Conservation (phyloP, 176 grass and related monocot species). For the Carex cristatella region DNA sequence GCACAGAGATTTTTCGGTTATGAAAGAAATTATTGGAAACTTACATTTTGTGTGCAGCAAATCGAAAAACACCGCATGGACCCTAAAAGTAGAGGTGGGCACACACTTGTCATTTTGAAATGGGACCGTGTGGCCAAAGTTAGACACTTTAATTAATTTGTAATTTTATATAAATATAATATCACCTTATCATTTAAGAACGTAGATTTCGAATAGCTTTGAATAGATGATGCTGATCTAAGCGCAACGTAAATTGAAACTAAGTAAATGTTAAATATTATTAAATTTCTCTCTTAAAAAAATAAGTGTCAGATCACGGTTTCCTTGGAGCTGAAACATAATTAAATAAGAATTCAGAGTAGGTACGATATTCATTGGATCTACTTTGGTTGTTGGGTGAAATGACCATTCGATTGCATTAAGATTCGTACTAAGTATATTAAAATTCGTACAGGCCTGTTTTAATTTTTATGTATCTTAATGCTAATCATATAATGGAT, state of each 20-base stretch:
- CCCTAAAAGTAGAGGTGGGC: neutral
- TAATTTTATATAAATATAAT: too few species aligned
- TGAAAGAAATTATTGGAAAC: neutral
- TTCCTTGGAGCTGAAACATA: neutral
- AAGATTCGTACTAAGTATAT: too few species aligned
- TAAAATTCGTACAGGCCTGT: too few species aligned
- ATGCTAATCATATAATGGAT: too few species aligned
- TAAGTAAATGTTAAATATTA: neutral
- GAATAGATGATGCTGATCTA: neutral
- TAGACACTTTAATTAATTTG: too few species aligned
- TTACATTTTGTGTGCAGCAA: neutral
- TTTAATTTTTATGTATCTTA: too few species aligned
- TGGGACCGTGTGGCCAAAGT: too few species aligned
- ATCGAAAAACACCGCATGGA: neutral
- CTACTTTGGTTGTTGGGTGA: too few species aligned
- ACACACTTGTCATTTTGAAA: too few species aligned
- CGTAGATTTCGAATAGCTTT: neutral
- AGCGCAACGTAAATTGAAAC: neutral
- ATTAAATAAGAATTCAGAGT: neutral
- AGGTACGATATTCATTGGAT: neutral
- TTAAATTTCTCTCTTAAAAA: neutral
- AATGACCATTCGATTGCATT: too few species aligned
- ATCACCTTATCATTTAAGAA: neutral
- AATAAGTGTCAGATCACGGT: neutral
- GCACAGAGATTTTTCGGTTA: neutral